Evolutionary conservation across 164 flowering plant genomes (phyloP), one percentile per base, ranked within the genome.

Genomic region (Sextonia rubra): DNA sequence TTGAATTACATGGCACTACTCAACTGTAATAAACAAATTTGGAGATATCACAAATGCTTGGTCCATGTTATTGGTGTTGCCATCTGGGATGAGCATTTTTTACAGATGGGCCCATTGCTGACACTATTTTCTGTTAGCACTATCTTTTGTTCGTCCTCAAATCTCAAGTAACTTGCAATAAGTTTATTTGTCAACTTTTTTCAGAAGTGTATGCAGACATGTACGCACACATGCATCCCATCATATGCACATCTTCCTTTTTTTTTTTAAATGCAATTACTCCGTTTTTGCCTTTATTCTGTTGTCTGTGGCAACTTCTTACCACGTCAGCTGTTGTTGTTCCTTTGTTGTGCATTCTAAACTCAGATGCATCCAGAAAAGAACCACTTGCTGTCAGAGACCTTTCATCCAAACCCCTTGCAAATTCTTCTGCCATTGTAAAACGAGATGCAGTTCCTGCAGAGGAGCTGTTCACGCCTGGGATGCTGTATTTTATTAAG

Each of bases 381-480:
- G 82, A 80, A 56, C 27, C 80, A 37, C 58, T 71, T 48, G 25
- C 25, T 66, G 37, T 75, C 12, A 27, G 15, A 24, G 68, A 44
- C 29, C 58, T 82, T 65, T 60, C 66, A 61, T 30, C 77, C 60
- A 75, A 73, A 60, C 1, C 71, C n/a, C 69, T 23, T 27, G 64
- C 66, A 55, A 68, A 63, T 37, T 47, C 71, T 69, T 66, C 76
- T 60, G 25, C 68, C 61, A 25, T 47, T 12, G 24, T 37, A n/a
- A 69, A 71, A 9, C 44, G 73, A 61, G 77, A 77, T 47, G 78
- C 14, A 70, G 24, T 70, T 68, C 37, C 47, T 64, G 80, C 79
- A 9, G 89, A 82, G 76, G 96, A 95, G 82, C 79, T 95, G 76
- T 87, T 87, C 80, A 32, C 74, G 12, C 84, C 84, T 4, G 84